Percentiles rank a stretch among this genome's conserved stretches.
Conservation (phyloP, 805 yeast genomes). For the Teunomyces cretensis region DNA sequence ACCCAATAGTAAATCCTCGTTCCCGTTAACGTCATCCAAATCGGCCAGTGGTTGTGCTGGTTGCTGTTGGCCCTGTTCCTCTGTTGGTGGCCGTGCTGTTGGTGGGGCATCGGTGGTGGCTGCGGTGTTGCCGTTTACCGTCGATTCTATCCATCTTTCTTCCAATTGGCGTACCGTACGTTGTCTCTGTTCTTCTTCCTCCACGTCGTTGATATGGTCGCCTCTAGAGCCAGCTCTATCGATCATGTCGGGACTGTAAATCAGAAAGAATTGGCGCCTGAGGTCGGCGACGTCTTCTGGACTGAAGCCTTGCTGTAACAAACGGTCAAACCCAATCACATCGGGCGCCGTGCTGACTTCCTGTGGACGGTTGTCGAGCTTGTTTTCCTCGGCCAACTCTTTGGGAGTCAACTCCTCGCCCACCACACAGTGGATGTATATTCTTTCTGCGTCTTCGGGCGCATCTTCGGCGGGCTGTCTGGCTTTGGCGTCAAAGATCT, state of each 20-base stretch:
- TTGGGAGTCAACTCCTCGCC: constrained; percentile 61
- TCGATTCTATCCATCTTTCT: constrained; percentile 85
- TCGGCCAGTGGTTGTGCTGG: constrained; percentile 18
- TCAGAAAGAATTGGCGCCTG: constrained; percentile 68
- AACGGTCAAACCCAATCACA: constrained; percentile 80
- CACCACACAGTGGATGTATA: constrained; percentile 78
- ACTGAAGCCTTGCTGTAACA: constrained; percentile 79
- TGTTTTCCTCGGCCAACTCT: constrained; percentile 61
- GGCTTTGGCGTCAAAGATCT: constrained; percentile 38
- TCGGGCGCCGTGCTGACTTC: constrained; percentile 57
- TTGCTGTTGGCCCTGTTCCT: constrained; percentile 12
- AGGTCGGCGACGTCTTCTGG: constrained; percentile 72
- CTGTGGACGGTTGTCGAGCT: constrained; percentile 53
- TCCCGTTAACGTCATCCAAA: constrained; percentile 36
- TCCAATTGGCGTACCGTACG: constrained; percentile 60
- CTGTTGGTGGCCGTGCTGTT: constrained; percentile 7
- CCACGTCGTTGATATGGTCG: constrained; percentile 32
- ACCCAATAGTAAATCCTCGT: constrained; percentile 69
- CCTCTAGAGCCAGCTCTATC: constrained; percentile 14
- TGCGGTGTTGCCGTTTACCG: constrained; percentile 55
- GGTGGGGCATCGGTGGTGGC: constrained; percentile 5
- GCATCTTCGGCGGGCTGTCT: constrained; percentile 13
- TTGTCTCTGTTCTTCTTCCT: constrained; percentile 42
- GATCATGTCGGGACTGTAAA: constrained; percentile 51
- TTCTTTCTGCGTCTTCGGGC: constrained; percentile 15